Evolutionary conservation across 306 rosid species (phyloP).

Genomic region (Cicer bijugum): DNA sequence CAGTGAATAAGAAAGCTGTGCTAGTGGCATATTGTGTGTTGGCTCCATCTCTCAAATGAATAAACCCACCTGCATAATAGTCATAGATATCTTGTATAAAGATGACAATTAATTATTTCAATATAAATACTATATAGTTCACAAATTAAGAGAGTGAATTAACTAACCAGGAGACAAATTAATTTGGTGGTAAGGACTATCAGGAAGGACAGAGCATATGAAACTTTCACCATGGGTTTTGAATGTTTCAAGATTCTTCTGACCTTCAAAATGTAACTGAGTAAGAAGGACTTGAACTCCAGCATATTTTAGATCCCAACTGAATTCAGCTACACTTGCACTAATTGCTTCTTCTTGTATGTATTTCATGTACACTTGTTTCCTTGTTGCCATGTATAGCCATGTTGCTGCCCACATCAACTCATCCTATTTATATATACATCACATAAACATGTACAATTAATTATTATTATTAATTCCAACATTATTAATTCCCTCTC

Average conservation of each 20-base stretch:
- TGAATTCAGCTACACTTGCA: slow-evolving; percentile 74
- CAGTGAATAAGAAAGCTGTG: slow-evolving; percentile 57
- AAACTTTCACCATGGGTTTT: slow-evolving; percentile 71
- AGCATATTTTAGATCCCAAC: slow-evolving; percentile 97
- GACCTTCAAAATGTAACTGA: slow-evolving; percentile 69
- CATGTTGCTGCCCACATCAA: slow-evolving; percentile 94
- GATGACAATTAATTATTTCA: not conserved
- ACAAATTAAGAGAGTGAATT: not conserved
- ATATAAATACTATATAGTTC: too few relatives aligned
- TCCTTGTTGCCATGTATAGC: slow-evolving; percentile 70
- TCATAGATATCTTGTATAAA: not conserved
- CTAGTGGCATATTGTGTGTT: slow-evolving; percentile 81
- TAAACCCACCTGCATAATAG: slow-evolving; percentile 57
- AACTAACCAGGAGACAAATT: slow-evolving; percentile 58
- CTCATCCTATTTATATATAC: slow-evolving; percentile 66
- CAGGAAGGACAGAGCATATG: slow-evolving; percentile 79
- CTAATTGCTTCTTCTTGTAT: slow-evolving; percentile 67
- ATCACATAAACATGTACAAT: not conserved
- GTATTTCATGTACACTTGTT: slow-evolving; percentile 53
- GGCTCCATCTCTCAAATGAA: slow-evolving; percentile 89
- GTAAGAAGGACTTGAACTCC: slow-evolving; percentile 81
- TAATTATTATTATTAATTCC: not conserved
- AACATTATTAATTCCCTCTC: not conserved
- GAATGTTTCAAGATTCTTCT: slow-evolving; percentile 50
- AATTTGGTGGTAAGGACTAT: slow-evolving; percentile 77